Base-by-base conservation (phyloP, 2,329 filamentous ascomycete genomes). In the Apiospora phragmitis region DNA sequence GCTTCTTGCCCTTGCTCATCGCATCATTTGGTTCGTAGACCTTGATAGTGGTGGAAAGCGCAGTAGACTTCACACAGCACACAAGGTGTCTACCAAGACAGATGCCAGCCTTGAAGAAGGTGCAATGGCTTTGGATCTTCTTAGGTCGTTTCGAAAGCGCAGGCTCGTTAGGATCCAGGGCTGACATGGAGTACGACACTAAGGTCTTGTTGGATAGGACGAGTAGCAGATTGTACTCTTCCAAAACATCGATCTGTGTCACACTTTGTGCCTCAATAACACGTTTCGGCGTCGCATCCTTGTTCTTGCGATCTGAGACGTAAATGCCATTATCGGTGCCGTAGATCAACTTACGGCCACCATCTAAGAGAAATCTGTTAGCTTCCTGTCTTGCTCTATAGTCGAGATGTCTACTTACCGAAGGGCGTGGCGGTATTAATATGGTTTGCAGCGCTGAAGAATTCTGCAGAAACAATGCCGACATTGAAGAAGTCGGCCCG, bases 21-120 rank as follows among this genome's bases (percentile, higher is more conserved):
- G 94, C 93, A 79, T 98, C 96, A 83, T 97, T 97, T 0, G 96
- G 96, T 83, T 99, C 95, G 82, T 94, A 98, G n/a, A 98, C 96
- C 83, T 98, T 98, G 85, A 99, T 97, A 1, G 95, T 98, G 18
- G 94, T 97, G 68, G 94, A 97, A 42, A 98, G 85, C 3, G 95
- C 93, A 24, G 93, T 95, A 51, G 94, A 97, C 85, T 97, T 98
- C 78, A 98, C 96, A 76, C 94, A 97, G 83, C 95, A 98, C 41
- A 99, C 96, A 69, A 99, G 87, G 79, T 98, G 96, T 73, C 96
- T 90, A 43, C 96, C 95, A 71, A 98, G 88, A 79, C 96, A 98
- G 77, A 98, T 97, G 49, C 96, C 96, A 24, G 94, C 93, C 83
- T 97, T 97, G 90, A 99, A 99, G 85, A 98, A 99, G 81, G 95